phyloP scores from a whole-genome alignment of 192 early-diverging fungal genomes.

The Phlyctochytrium arcticum region DNA sequence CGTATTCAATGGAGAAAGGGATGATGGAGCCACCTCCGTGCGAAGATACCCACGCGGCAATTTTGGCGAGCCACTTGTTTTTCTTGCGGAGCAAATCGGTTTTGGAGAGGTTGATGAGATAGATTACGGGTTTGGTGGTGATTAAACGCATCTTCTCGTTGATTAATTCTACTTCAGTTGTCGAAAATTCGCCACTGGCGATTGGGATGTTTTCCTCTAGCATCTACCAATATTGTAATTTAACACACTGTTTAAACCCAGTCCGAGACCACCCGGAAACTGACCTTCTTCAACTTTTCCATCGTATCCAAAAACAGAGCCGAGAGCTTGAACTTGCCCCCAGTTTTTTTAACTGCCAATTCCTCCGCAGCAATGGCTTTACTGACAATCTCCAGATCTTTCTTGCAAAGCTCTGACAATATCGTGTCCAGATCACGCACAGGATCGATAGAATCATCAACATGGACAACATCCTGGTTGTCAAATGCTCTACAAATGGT shows the following conservation, averaged over 20 bases:
- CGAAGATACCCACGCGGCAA: slow-evolving; percentile 54
- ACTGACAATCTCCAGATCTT: slow-evolving; percentile 85
- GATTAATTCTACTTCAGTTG: slow-evolving; percentile 88
- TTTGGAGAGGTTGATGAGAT: slow-evolving; percentile 88
- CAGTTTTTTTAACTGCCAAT: slow-evolving; percentile 38
- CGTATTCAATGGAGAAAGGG: slow-evolving; percentile 73
- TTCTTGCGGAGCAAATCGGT: slow-evolving; percentile 89
- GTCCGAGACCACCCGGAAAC: neutral
- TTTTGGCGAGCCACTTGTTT: slow-evolving; percentile 92
- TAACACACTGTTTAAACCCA: neutral
- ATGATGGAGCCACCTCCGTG: slow-evolving; percentile 50
- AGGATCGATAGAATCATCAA: slow-evolving; percentile 62
- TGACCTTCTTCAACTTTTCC: slow-evolving; percentile 54
- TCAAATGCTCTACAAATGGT: slow-evolving; percentile 66
- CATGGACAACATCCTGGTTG: slow-evolving; percentile 87
- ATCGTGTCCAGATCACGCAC: slow-evolving; percentile 87
- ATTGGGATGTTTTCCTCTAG: slow-evolving; percentile 76
- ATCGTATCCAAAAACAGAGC: slow-evolving; percentile 38
- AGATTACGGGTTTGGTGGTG: slow-evolving; percentile 85
- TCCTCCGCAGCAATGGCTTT: slow-evolving; percentile 45
- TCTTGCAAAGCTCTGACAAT: slow-evolving; percentile 86
- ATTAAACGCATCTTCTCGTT: slow-evolving; percentile 71
- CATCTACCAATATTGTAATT: slow-evolving; percentile 29
- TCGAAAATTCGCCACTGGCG: slow-evolving; percentile 82
- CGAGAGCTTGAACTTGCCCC: slow-evolving; percentile 43